These are phyloP conservation scores for Aciculoconidium aculeatum DNA, from an alignment of 805 yeast species.

Conservation along the genomic window DNA sequence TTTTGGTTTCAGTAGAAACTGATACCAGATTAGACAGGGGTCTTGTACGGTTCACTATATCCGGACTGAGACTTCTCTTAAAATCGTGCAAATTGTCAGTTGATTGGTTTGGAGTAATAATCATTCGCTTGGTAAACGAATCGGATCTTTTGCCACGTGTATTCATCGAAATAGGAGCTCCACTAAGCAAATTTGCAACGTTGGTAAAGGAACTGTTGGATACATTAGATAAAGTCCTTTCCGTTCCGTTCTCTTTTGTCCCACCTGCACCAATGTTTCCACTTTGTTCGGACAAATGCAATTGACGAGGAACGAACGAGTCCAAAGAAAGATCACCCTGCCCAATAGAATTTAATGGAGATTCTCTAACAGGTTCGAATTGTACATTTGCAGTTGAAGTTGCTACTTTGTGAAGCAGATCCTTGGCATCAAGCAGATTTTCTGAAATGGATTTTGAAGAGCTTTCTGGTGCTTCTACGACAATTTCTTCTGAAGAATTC, in stretches of 20 bases:
- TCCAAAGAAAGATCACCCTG: conserved; percentile 40
- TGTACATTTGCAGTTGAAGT: conserved; percentile 32
- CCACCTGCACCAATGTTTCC: conserved; percentile 4
- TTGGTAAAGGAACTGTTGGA: conserved; percentile 4
- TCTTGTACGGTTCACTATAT: conserved; percentile 11
- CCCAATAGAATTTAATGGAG: conserved; percentile 45
- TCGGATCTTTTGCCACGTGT: conserved; percentile 6
- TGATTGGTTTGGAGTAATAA: conserved; percentile 14
- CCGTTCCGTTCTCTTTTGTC: conserved; percentile 2
- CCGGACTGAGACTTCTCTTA: conserved; percentile 15
- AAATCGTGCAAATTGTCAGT: conserved; percentile 12
- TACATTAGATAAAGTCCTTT: too few species aligned
- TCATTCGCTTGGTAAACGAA: conserved; percentile 5
- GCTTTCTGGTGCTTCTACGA: conserved; percentile 1
- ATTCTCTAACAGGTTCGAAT: conserved; percentile 42
- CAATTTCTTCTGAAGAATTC: conserved; percentile 4
- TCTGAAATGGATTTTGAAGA: conserved; percentile 1
- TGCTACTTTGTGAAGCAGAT: too few species aligned
- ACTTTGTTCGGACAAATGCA: conserved; percentile 1
- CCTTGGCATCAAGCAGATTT: background rate
- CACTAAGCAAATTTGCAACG: conserved; percentile 5
- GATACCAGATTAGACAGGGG: too few species aligned
- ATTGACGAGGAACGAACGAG: conserved; percentile 13
- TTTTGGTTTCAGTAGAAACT: conserved; percentile 13
- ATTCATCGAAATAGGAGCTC: conserved; percentile 1